phyloP scores from a whole-genome alignment of 441 rosid genomes.

The Gossypium lobatum region DNA sequence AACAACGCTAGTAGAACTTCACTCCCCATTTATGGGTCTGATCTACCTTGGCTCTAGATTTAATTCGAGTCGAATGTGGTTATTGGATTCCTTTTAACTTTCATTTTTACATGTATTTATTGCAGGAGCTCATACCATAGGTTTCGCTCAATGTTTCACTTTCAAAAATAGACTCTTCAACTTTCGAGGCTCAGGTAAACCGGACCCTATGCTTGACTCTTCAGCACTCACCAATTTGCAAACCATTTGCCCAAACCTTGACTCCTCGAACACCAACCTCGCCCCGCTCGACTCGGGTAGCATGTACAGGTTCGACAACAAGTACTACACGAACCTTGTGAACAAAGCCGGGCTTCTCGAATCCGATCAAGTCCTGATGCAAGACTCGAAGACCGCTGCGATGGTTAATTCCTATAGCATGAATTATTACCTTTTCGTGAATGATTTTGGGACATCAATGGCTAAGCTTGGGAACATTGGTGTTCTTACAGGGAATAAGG shows the following conservation, averaged over 20 bases:
- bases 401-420: constrained; percentile 45
- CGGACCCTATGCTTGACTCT: constrained; percentile 59
- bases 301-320: constrained; percentile 45
- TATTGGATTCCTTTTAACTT: too few species aligned
- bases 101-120: background rate
- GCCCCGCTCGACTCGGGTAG: constrained; percentile 54
- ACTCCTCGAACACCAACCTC: constrained; percentile 52
- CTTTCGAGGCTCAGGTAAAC: constrained; percentile 62
- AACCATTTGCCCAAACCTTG: constrained; percentile 50
- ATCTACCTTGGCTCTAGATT: too few species aligned
- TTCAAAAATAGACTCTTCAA: constrained; percentile 68
- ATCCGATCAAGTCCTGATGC: constrained; percentile 53
- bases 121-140: constrained; percentile 78
- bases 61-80: too few species aligned
- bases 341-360: constrained; percentile 50
- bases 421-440: constrained; percentile 41
- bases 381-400: constrained; percentile 40
- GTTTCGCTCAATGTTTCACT: constrained; percentile 71
- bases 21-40: too few species aligned
- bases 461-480: constrained; percentile 56
- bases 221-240: constrained; percentile 42
- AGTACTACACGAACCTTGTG: constrained; percentile 44
- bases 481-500: constrained; percentile 48
- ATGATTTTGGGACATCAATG: constrained; percentile 72
- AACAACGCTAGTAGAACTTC: too few species aligned